These are phyloP conservation scores for Salix koriyanagi DNA, from an alignment of 345 rosid genomes.

Conservation along the genomic window DNA sequence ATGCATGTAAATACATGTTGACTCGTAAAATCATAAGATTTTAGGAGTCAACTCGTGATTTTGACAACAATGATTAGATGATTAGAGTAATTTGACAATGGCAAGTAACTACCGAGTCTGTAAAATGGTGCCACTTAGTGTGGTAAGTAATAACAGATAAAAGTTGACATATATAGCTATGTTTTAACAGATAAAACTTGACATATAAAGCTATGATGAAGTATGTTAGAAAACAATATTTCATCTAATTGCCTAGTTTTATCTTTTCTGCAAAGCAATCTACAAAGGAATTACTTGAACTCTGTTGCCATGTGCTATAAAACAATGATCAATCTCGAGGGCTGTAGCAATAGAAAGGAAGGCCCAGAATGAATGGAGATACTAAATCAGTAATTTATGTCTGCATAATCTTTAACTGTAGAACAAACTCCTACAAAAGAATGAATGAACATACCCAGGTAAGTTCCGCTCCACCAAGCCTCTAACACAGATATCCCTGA, in stretches of 20 bases:
- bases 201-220: background rate
- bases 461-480: constrained; percentile 68
- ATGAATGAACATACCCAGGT: constrained; percentile 54
- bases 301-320: background rate
- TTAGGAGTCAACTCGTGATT: too few relatives aligned
- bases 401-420: background rate
- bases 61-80: background rate
- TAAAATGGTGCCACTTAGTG: background rate
- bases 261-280: background rate
- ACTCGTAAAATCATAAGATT: too few relatives aligned
- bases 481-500: constrained; percentile 68
- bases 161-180: too few relatives aligned
- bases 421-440: background rate
- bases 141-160: background rate
- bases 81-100: background rate
- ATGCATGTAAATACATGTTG: too few relatives aligned
- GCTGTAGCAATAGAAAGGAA: background rate
- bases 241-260: background rate
- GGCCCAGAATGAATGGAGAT: background rate
- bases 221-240: background rate
- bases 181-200: background rate
- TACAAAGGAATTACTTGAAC: background rate
- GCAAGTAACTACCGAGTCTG: background rate
- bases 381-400: background rate
- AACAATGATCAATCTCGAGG: background rate